Percentiles rank a stretch among this genome's conserved stretches.
Evolutionary conservation across 1,284 basidiomycete genomes (phyloP).

Genomic region (Leccinum pseudoinsigne): DNA sequence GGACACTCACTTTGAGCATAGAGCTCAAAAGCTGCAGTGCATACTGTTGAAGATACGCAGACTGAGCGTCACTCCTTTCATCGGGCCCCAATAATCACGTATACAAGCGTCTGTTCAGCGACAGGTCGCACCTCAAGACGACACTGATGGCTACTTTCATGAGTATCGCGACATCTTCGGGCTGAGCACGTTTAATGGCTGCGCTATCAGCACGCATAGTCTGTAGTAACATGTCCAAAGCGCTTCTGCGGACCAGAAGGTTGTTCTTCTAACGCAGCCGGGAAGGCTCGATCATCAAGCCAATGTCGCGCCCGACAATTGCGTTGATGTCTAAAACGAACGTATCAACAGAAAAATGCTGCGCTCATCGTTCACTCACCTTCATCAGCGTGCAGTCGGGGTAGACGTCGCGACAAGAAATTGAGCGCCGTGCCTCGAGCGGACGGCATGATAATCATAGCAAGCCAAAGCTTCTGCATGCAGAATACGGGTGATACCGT

Average conservation of each 20-base stretch:
- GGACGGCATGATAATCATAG: slow-evolving; percentile 88
- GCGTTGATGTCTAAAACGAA: slow-evolving; percentile 60
- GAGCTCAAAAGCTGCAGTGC: slow-evolving; percentile 67
- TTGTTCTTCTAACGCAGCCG: slow-evolving; percentile 91
- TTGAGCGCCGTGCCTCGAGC: slow-evolving; percentile 88
- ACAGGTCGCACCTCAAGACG: slow-evolving; percentile 90
- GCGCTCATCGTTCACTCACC: slow-evolving; percentile 41
- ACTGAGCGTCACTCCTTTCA: slow-evolving; percentile 74
- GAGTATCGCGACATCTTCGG: slow-evolving; percentile 71
- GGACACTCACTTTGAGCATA: slow-evolving; percentile 60
- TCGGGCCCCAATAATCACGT: slow-evolving; percentile 89
- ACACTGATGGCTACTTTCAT: slow-evolving; percentile 81
- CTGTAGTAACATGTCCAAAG: slow-evolving; percentile 79
- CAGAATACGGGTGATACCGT: slow-evolving; percentile 88
- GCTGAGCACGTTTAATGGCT: slow-evolving; percentile 63
- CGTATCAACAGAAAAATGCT: slow-evolving; percentile 7
- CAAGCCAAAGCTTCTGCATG: slow-evolving; percentile 93
- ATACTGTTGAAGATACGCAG: slow-evolving; percentile 67
- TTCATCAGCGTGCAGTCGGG: slow-evolving; percentile 66
- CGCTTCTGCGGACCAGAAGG: slow-evolving; percentile 80
- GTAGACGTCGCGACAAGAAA: slow-evolving; percentile 81
- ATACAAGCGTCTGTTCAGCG: slow-evolving; percentile 90
- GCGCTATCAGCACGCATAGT: slow-evolving; percentile 73
- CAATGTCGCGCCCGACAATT: slow-evolving; percentile 84
- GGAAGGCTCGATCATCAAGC: slow-evolving; percentile 92